Evolutionary conservation across 768 basidiomycete genomes (phyloP), one percentile per base, ranked within the genome.

Genomic region (Podaxis mareebaensis): DNA sequence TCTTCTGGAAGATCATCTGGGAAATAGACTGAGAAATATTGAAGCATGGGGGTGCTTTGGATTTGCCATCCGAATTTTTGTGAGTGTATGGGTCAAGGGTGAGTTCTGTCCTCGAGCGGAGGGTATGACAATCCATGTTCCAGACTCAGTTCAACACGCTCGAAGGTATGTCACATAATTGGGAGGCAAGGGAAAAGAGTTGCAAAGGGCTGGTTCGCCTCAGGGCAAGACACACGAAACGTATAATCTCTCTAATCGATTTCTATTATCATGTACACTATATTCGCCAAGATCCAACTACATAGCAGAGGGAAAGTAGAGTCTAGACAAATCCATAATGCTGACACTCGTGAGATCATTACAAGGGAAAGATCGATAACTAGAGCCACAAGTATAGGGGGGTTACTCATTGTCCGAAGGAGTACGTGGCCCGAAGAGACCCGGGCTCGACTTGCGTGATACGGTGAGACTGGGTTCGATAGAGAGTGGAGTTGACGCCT

Each of bases 401-500:
- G 11, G 40, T 53, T 40, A 57, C 33, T 60, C 39, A 12, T 54
- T 64, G 38, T 59, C 60, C 12, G 52, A 58, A 51, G 60, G 58
- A 28, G 89, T 86, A 46, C 89, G 80, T 48, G 92, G 91, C 36
- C 92, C 92, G 70, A 93, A 94, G 64, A 94, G 74, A 33, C 91
- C 91, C 44, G 86, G 87, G 61, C 83, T 86, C 42, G 76, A 75
- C 53, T 76, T 77, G 13, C 81, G 82, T 33, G 89, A 88, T 22
- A 89, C 85, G 39, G 87, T 76, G 11, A 90, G 74, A 17, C 83
- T 85, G 20, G 89, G 80, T 61, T 85, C 83, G 56, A 81, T 74
- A 2, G 85, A 82, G 4, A 85, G 81, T n/a, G 89, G 84, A 4
- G 89, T 87, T 4, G 88, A 87, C n/a, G 74, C 79, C 42, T 79